Evolutionary conservation across 805 yeast species (phyloP).

Genomic region (Cyberlindnera galapagoensis): DNA sequence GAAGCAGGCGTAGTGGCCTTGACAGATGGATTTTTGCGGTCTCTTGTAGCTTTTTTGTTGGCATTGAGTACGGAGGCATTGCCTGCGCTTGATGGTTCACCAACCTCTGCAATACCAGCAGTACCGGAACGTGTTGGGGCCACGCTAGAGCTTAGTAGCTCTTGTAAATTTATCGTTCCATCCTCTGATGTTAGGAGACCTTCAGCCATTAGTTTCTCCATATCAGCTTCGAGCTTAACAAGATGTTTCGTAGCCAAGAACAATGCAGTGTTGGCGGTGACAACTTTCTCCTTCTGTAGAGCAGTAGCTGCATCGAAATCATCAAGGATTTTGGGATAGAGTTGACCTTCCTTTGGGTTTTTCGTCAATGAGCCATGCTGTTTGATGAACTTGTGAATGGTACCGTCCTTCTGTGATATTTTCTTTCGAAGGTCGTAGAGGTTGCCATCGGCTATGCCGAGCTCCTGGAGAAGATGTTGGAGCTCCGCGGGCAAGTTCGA

Average conservation of each 20-base stretch:
- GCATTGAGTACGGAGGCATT: constrained; percentile 9
- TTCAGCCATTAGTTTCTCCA: constrained; percentile 68
- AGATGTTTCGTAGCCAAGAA: constrained; percentile 73
- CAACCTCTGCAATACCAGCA: neutral
- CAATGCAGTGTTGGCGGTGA: constrained; percentile 78
- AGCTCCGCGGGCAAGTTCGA: constrained; percentile 87
- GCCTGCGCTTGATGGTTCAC: neutral
- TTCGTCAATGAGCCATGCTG: constrained; percentile 76
- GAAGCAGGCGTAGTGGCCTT: constrained; percentile 6
- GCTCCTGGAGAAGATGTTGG: constrained; percentile 71
- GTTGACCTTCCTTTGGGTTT: constrained; percentile 72
- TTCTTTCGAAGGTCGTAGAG: constrained; percentile 61
- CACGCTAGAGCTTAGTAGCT: constrained; percentile 28
- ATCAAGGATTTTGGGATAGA: constrained; percentile 59
- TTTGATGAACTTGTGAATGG: constrained; percentile 73
- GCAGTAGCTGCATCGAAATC: constrained; percentile 54
- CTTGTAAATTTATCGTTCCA: constrained; percentile 28
- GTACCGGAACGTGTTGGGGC: constrained; percentile 26
- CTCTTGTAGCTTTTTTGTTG: constrained; percentile 1
- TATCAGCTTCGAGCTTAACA: constrained; percentile 64
- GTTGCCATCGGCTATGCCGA: constrained; percentile 60
- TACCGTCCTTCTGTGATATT: constrained; percentile 66
- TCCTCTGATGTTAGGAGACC: constrained; percentile 60
- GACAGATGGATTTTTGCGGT: constrained; percentile 7
- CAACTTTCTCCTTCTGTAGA: constrained; percentile 71